These are phyloP conservation scores for Candida multigemmis DNA, from an alignment of 805 yeast species.

Conservation along the genomic window DNA sequence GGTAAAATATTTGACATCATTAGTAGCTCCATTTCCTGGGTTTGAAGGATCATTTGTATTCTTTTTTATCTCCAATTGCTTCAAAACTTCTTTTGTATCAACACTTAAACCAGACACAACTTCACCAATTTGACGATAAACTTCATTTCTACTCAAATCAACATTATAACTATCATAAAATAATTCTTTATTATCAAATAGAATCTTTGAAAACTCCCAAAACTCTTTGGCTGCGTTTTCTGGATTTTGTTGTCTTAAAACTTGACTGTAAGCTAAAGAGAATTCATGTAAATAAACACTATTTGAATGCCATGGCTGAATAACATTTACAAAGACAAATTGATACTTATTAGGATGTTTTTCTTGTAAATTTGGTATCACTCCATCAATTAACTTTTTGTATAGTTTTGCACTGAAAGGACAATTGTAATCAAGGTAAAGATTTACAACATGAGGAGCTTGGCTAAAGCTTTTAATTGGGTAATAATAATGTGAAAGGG, in stretches of 20 bases:
- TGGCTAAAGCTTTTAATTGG: slow-evolving; percentile 4
- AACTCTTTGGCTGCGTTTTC: slow-evolving; percentile 10
- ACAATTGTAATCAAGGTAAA: slow-evolving; percentile 71
- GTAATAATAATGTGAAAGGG: slow-evolving; percentile 25
- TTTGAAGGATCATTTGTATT: slow-evolving; percentile 28
- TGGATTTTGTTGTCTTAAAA: slow-evolving; percentile 31
- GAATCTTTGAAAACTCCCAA: slow-evolving; percentile 42
- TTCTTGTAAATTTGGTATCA: slow-evolving; percentile 43
- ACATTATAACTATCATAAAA: slow-evolving; percentile 58
- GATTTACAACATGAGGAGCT: slow-evolving; percentile 41
- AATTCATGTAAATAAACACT: slow-evolving; percentile 65
- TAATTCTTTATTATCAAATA: slow-evolving; percentile 45
- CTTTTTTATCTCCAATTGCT: slow-evolving; percentile 26
- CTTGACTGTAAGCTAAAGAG: slow-evolving; percentile 58
- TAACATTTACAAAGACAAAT: slow-evolving; percentile 58
- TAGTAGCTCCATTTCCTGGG: slow-evolving; percentile 48
- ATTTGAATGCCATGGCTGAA: slow-evolving; percentile 90
- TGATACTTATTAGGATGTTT: slow-evolving; percentile 43
- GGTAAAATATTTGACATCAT: slow-evolving; percentile 66
- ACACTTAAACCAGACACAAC: slow-evolving; percentile 24
- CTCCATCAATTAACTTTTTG: slow-evolving; percentile 40
- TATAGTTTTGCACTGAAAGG: slow-evolving; percentile 64
- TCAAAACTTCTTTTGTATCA: slow-evolving; percentile 18
- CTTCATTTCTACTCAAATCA: slow-evolving; percentile 44
- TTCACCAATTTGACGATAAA: slow-evolving; percentile 44